Base-by-base conservation (phyloP, 73 alveolate genomes). In the Durusdinium trenchii region DNA sequence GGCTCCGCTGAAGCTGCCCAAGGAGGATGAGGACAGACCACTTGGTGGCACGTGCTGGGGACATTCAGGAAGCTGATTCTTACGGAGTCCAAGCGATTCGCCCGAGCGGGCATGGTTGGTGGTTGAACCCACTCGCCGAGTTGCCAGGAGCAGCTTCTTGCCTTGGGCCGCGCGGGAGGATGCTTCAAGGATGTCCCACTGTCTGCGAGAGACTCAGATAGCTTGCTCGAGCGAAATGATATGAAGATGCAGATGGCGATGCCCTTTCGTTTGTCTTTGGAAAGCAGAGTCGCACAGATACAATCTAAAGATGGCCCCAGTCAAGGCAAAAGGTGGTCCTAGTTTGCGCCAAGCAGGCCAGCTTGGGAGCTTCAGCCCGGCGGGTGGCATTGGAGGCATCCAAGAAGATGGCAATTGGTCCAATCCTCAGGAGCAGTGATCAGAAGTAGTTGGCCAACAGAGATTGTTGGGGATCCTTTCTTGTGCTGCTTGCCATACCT, bases 1-100 rank as follows among this genome's bases (percentile, higher is more conserved):
- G 38, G 62, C 45, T 47, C 95, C 95, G 5, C 64, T 86, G 67
- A 69, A 86, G 95, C 95, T 86, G 40, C 62, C 54, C 26, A 23
- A 26, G n/a, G 95, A 86, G 75, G 95, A 86, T 43, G 95, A 86
- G 95, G 95, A 26, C 36, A 38, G n/a, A n/a, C n/a, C 51, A 18
- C 18, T 32, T 51, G 48, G 32, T 2, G 51, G 45, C n/a, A n/a
- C 42, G 42, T 16, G 79, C 79, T 16, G 28, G 79, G 42, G 9
- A 9, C 42, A 23, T 28, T 32, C 42, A 38, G n/a, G 79, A 18
- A 64, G 79, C 79, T 32, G 42, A 6, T 32, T 9, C 79, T 64
- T 23, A 28, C 6, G 45, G 79, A 38, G 79, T 64, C 42, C 42
- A 28, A 20, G 64, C 28, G 20, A 54, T n/a, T n/a, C n/a, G n/a